phyloP scores from a whole-genome alignment of 176 grass and related monocot genomes.

The Thinopyrum elongatum region DNA sequence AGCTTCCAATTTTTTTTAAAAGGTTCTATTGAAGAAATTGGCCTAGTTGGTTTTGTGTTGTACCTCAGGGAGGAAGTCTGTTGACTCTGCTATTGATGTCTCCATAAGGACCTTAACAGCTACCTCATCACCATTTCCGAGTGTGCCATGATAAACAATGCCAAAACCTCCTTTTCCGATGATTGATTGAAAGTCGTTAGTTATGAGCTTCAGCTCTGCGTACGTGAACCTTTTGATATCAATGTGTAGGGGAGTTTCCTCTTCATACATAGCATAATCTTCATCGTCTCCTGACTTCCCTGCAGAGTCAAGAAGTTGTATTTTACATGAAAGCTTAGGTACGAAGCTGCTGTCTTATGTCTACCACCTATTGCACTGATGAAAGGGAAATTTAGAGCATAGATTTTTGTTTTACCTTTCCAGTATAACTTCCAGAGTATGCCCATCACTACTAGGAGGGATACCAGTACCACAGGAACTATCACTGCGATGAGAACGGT shows the following conservation, averaged over 20 bases:
- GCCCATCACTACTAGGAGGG: background rate
- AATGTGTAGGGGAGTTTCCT: conserved; percentile 21
- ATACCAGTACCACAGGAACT: conserved; percentile 1
- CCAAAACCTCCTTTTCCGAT: conserved; percentile 52
- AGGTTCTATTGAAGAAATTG: background rate
- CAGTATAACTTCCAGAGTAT: background rate
- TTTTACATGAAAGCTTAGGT: no score
- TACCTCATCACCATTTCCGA: conserved; percentile 36
- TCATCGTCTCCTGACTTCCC: conserved; percentile 17
- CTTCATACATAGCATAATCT: conserved; percentile 28
- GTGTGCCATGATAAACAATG: conserved; percentile 36
- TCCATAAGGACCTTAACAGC: conserved; percentile 37
- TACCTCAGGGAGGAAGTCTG: conserved; percentile 46
- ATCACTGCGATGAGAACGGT: background rate
- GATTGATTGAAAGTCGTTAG: conserved; percentile 24
- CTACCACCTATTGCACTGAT: background rate
- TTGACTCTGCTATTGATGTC: conserved; percentile 23
- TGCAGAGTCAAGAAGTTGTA: background rate
- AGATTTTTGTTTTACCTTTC: conserved; percentile 10
- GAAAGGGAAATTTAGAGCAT: background rate
- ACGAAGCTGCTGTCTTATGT: no score
- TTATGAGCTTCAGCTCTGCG: conserved; percentile 32
- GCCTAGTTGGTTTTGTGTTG: background rate
- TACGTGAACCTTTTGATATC: conserved; percentile 38
- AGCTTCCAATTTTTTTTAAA: no score